Evolutionary conservation across 2,329 filamentous ascomycete genomes (phyloP), one percentile per base, ranked within the genome.

Genomic region (Graphium sp.): DNA sequence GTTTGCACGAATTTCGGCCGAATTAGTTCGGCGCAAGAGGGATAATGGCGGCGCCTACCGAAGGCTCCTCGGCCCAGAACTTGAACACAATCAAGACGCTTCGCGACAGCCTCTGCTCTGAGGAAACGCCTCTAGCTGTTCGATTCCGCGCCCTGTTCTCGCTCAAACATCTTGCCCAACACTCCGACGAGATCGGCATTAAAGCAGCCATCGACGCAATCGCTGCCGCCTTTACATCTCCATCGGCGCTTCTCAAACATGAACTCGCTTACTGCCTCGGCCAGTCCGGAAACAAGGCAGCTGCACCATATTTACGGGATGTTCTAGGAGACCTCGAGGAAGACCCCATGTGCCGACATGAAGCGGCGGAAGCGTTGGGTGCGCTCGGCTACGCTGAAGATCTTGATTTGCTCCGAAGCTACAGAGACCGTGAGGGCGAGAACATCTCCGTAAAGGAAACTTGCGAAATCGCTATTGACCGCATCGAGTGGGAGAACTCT

Each of bases 81-180:
- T 34, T 44, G 31, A 37, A 55, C 8, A 73, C 69, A 25, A 64
- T 83, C 40, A 44, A 58, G 32, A 58, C 63, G 33, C 66, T 91
- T 29, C 76, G 83, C 45, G 66, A 77, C 44, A 79, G 76, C 34
- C 72, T 98, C 34, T 75, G 67, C 42, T 77, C 79, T 27, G 89
- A 95, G 58, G 56, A 66, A 10, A 77, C 80, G 36, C 74, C 85
- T 25, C 78, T 98, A 31, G 78, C 85, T 22, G 66, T 82, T 37
- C 83, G 89, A 37, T 98, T 95, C 57, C 83, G 89, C 43, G 87
- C 89, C 24, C 79, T 98, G 41, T 98, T 98, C 61, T 94, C 87
- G 12, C 74, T 98, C 35, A 98, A 98, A 60, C 81, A 95, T 50
- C 61, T 95, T 35, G 87, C 89, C 26, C 74, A 69, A 33, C 68